Percentiles rank a stretch among this genome's conserved stretches.
Evolutionary conservation across 2,329 filamentous ascomycete species (phyloP).

Genomic region (Blumeriella jaapii): DNA sequence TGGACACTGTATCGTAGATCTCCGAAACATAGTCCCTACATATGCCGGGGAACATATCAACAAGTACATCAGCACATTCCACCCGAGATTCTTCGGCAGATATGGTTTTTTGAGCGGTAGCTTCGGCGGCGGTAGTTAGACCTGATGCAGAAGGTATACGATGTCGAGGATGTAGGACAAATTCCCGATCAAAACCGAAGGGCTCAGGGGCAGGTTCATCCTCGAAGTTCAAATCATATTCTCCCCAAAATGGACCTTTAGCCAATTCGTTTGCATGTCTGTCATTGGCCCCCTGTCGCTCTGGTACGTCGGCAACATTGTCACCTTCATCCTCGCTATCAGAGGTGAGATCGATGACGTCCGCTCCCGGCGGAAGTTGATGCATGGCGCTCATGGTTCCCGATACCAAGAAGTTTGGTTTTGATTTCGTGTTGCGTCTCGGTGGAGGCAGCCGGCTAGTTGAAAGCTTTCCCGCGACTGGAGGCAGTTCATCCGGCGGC

Average conservation of each 20-base stretch:
- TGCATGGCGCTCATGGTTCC: too few species aligned
- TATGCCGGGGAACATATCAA: slow-evolving; percentile 37
- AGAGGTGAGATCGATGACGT: slow-evolving; percentile 7
- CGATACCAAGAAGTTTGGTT: too few species aligned
- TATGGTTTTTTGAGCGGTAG: background rate
- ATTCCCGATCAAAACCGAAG: slow-evolving; percentile 1
- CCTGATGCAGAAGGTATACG: background rate
- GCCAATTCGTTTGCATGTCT: too few species aligned
- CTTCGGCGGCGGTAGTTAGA: background rate
- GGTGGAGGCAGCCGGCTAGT: too few species aligned
- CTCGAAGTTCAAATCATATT: background rate
- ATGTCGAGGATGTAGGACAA: background rate
- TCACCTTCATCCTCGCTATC: slow-evolving; percentile 3
- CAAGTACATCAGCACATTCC: slow-evolving; percentile 28
- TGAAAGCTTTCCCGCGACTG: too few species aligned
- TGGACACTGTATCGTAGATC: slow-evolving; percentile 26
- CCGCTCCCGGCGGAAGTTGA: too few species aligned
- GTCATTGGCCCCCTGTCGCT: too few species aligned
- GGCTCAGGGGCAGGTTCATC: slow-evolving; percentile 1
- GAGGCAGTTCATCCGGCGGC: too few species aligned
- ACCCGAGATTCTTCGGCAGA: slow-evolving; percentile 2
- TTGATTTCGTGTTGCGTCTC: too few species aligned
- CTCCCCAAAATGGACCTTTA: too few species aligned
- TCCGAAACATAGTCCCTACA: slow-evolving; percentile 30
- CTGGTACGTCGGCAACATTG: background rate